phyloP scores from a whole-genome alignment of 768 basidiomycete species.

The Mycena maculata region DNA sequence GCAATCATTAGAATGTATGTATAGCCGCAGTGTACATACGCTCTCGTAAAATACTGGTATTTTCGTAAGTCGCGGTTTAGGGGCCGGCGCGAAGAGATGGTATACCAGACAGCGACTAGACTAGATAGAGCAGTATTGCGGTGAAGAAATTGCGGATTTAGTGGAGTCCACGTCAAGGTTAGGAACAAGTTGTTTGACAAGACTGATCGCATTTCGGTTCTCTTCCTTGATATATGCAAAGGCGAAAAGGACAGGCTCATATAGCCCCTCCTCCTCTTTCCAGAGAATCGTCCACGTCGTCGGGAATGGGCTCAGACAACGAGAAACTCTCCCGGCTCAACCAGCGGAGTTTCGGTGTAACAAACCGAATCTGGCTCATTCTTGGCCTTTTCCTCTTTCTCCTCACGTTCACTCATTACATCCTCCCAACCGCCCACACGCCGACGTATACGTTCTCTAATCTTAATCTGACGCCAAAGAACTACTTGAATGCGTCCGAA shows the following conservation, averaged over 20 bases:
- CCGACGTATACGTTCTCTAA: conserved; percentile 50
- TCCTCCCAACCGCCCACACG: conserved; percentile 42
- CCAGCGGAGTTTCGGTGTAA: conserved; percentile 70
- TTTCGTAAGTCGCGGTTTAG: too few species aligned
- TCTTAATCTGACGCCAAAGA: conserved; percentile 72
- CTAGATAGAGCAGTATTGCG: too few species aligned
- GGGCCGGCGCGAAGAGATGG: too few species aligned
- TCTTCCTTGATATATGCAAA: conserved; percentile 44
- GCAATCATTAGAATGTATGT: too few species aligned
- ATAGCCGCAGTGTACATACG: too few species aligned
- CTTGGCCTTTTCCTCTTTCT: conserved; percentile 65
- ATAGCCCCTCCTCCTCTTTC: conserved; percentile 63
- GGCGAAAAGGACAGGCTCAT: conserved; percentile 62
- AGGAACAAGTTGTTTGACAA: too few species aligned
- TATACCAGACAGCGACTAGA: too few species aligned
- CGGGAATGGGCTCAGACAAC: conserved; percentile 60
- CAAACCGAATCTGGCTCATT: conserved; percentile 77
- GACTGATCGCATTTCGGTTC: too few species aligned
- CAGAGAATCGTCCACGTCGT: conserved; percentile 43
- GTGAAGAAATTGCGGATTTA: too few species aligned
- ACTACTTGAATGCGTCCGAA: conserved; percentile 80
- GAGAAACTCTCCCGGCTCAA: conserved; percentile 66
- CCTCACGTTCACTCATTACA: conserved; percentile 66
- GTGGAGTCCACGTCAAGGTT: too few species aligned
- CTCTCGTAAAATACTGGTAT: too few species aligned